Evolutionary conservation across 768 basidiomycete genomes (phyloP).

Genomic region (Tephrocybe sp.): DNA sequence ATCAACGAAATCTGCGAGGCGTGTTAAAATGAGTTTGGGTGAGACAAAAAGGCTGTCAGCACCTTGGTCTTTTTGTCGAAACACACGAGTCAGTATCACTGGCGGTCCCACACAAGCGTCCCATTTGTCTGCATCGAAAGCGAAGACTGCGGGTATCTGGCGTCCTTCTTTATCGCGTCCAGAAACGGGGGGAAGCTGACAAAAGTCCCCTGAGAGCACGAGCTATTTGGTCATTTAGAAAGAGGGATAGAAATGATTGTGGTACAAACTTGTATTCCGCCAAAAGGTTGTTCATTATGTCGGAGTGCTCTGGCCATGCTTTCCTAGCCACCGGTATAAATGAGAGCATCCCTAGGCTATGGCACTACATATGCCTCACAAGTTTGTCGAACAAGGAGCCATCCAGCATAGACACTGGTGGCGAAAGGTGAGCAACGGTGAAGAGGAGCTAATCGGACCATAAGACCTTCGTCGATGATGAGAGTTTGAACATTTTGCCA

Average conservation of each 20-base stretch:
- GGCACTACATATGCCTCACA: constrained; percentile 32
- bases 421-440: background rate
- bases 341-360: background rate
- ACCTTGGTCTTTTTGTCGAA: constrained; percentile 86
- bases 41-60: background rate
- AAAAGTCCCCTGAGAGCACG: constrained; percentile 87
- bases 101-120: constrained; percentile 54
- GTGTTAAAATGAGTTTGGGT: background rate
- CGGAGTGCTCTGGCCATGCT: constrained; percentile 61
- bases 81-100: constrained; percentile 70
- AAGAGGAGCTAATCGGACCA: background rate
- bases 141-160: constrained; percentile 56
- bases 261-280: constrained; percentile 74
- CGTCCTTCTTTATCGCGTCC: constrained; percentile 47
- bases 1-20: constrained; percentile 61
- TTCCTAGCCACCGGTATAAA: constrained; percentile 51
- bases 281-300: constrained; percentile 60
- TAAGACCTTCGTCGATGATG: constrained; percentile 83
- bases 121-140: constrained; percentile 85
- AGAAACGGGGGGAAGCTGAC: constrained; percentile 84
- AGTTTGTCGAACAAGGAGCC: constrained; percentile 81
- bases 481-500: constrained; percentile 67
- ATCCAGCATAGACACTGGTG: constrained; percentile 91
- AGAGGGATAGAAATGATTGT: background rate
- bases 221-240: constrained; percentile 44